Base-by-base conservation (phyloP, 2,329 filamentous ascomycete genomes). In the Ophiostoma ulmi region DNA sequence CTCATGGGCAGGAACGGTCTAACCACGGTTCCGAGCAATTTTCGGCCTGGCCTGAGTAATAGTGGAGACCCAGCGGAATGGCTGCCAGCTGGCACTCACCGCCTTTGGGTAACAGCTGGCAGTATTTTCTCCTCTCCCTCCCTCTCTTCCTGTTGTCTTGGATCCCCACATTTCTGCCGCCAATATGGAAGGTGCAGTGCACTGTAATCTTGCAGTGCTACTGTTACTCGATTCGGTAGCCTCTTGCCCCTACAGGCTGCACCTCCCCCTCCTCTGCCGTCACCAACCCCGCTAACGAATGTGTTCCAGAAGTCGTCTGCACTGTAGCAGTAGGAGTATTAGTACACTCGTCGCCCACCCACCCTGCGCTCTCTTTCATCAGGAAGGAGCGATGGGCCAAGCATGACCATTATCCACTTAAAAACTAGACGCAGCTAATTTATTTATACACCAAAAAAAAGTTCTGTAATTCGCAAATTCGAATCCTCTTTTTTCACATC, bases 11-110 rank as follows among this genome's bases (percentile, higher is more conserved):
- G 52, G 52, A 58, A 58, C 52, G 52, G 52, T 58, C 52, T 58
- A 58, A 58, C 73, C 73, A 73, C 36, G 35, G 69, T 74, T 75
- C 75, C 74, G 75, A 72, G 72, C 72, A 71, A 74, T 76, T 76
- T 76, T 76, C 75, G 76, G 72, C 69, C 58, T 64, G 61, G 67
- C 35, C 17, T 68, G 71, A 72, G 71, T 38, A 69, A 73, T 65
- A 55, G 64, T 65, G 66, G n/a, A n/a, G 52, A 61, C 36, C n/a
- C 55, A 13, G 58, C 14, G 68, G 36, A 41, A 17, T 36, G 20
- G 17, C 39, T 72, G 70, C 68, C 70, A 72, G 68, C 64, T 72
- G 70, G 8, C 26, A 69, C n/a, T 64, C 22, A 69, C n/a, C 31
- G 22, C 22, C 20, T 4, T 44, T 41, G 65, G 13, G 52, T 38